Conservation (phyloP, 768 basidiomycete genomes). For the Dacryopinax primogenitus region DNA sequence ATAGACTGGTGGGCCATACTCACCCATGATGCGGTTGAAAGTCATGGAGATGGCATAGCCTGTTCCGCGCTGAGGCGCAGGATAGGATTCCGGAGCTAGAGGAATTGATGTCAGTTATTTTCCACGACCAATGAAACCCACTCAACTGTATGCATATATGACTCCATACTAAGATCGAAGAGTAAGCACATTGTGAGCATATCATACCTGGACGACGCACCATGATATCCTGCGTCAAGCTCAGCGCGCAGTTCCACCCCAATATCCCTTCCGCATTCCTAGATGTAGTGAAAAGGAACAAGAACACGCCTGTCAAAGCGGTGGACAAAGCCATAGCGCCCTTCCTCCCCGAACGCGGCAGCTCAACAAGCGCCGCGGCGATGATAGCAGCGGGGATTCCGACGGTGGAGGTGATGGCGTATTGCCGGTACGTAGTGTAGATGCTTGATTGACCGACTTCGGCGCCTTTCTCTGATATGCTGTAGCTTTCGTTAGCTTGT, state of each 20-base stretch:
- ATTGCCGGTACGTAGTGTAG: constrained; percentile 25
- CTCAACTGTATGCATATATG: neutral
- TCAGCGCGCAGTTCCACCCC: neutral
- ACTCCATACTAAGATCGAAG: no score
- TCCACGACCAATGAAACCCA: no score
- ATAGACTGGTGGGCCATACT: no score
- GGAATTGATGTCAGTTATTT: neutral
- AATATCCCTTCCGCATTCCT: neutral
- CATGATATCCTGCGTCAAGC: constrained; percentile 1
- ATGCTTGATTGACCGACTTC: constrained; percentile 19
- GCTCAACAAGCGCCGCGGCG: constrained; percentile 36
- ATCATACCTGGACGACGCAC: no score
- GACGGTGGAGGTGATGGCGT: constrained; percentile 37
- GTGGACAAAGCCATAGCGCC: constrained; percentile 15
- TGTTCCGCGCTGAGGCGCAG: neutral
- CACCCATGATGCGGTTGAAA: constrained; percentile 1
- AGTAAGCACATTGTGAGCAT: no score
- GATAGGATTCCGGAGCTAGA: neutral
- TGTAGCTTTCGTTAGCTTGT: constrained; percentile 32
- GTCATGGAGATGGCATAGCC: constrained; percentile 3
- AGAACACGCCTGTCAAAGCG: constrained; percentile 16
- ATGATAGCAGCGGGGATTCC: constrained; percentile 39
- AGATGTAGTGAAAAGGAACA: neutral
- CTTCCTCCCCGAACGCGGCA: constrained; percentile 20
- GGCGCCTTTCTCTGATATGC: constrained; percentile 23